phyloP scores from a whole-genome alignment of 257 asterid genomes.

The Solanum chilense region DNA sequence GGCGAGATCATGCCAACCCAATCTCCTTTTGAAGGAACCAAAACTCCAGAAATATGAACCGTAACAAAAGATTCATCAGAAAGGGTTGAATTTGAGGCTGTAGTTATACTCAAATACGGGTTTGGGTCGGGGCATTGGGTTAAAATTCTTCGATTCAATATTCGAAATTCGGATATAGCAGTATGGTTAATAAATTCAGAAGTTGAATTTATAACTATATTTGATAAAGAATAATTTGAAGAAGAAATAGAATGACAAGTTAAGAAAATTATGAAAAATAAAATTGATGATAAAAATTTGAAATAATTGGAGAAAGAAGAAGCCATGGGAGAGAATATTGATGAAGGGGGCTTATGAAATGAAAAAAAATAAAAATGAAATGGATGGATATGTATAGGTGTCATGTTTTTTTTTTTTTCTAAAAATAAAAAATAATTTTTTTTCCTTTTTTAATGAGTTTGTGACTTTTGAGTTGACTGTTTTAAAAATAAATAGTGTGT shows the following conservation, averaged over 20 bases:
- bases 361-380: background rate
- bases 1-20: constrained; percentile 92
- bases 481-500: background rate
- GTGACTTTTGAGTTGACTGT: background rate
- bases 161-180: constrained; percentile 53
- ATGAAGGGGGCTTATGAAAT: background rate
- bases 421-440: background rate
- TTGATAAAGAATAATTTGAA: background rate
- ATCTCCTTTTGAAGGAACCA: constrained; percentile 25
- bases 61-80: constrained; percentile 34
- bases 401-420: background rate
- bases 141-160: constrained; percentile 36
- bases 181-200: constrained; percentile 40
- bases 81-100: constrained; percentile 22
- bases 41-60: constrained; percentile 48
- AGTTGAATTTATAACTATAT: background rate
- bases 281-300: background rate
- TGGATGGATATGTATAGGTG: background rate
- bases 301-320: background rate
- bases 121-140: constrained; percentile 28
- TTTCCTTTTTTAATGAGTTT: background rate
- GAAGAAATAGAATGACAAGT: background rate
- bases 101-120: constrained; percentile 34
- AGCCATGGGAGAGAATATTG: background rate
- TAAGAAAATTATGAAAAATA: background rate